Evolutionary conservation across 2,329 filamentous ascomycete species (phyloP), one percentile per base, ranked within the genome.

Genomic region (Botryotinia convoluta): DNA sequence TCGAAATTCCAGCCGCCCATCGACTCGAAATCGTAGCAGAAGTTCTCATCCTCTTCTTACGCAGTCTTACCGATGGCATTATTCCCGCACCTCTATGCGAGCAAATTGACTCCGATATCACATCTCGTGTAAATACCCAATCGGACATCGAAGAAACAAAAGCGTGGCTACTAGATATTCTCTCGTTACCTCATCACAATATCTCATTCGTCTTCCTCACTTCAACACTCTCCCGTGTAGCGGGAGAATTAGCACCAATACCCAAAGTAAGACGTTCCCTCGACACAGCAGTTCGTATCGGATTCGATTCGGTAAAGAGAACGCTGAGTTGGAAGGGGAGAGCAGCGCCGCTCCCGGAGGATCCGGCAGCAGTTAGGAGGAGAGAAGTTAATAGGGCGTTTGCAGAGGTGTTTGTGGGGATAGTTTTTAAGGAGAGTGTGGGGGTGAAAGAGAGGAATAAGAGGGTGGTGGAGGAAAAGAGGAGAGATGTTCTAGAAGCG

Each of bases 151-250:
- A 91, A 72, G 89, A 91, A 63, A 84, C 87, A 62, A 87, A 88
- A 75, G 85, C 86, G 57, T 85, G 84, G 80, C 83, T 96, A 2
- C 88, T 97, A 8, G 95, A 98, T 77, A 87, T 91, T 3, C 86
- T 98, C 3, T 85, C 87, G 2, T 87, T 89, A 0, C 92, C 94
- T 0, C 91, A 91, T 68, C 92, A 97, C 82, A 96, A 94, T 80
- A 95, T 97, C 72, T 92, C 92, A 0, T 97, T 98, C 79, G 92
- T 97, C 3, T 94, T 98, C 76, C 84, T 98, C 26, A 93, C 92
- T 0, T 90, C 93, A 14, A 95, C 94, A 82, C 86, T 98, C 18
- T 86, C 86, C 35, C 85, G 87, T 18, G 85, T 92, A 54, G 83
- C 86, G 42, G 84, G 84, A 48, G 89, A 91, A 78, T 82, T 90